These are phyloP conservation scores for Eutrema yunnanense DNA, from an alignment of 345 rosid species.

Conservation along the genomic window DNA sequence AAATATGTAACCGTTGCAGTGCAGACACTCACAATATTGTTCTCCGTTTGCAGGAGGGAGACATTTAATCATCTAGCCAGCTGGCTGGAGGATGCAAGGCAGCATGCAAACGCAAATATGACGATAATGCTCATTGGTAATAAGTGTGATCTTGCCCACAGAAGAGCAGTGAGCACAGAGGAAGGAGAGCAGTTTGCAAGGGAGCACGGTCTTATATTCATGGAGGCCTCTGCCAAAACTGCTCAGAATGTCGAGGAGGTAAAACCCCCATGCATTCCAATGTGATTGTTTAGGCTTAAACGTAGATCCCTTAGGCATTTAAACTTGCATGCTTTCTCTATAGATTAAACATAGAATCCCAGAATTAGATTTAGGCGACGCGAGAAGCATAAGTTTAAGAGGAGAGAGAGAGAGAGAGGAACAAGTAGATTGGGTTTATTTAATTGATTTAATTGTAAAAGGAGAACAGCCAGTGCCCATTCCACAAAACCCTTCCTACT, in stretches of 20 bases:
- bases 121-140: slow-evolving; percentile 94
- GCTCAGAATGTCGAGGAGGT: slow-evolving; percentile 98
- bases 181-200: slow-evolving; percentile 96
- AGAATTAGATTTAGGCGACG: background rate
- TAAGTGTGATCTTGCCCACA: slow-evolving; percentile 91
- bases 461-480: background rate
- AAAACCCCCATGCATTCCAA: background rate
- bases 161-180: slow-evolving; percentile 92
- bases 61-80: slow-evolving; percentile 93
- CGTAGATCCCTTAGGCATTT: background rate
- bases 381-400: background rate
- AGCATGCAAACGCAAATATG: slow-evolving; percentile 98
- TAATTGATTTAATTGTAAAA: background rate
- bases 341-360: background rate
- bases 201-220: slow-evolving; percentile 94
- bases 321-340: background rate
- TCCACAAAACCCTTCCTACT: background rate
- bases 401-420: background rate
- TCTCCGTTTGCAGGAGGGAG: slow-evolving; percentile 55
- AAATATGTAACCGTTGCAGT: background rate
- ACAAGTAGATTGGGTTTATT: background rate
- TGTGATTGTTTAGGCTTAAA: background rate
- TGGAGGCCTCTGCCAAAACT: slow-evolving; percentile 99
- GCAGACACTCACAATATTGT: background rate
- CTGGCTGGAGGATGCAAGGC: slow-evolving; percentile 97